Evolutionary conservation across 2,329 filamentous ascomycete species (phyloP), one percentile per base, ranked within the genome.

Genomic region (Sporothrix inflata): DNA sequence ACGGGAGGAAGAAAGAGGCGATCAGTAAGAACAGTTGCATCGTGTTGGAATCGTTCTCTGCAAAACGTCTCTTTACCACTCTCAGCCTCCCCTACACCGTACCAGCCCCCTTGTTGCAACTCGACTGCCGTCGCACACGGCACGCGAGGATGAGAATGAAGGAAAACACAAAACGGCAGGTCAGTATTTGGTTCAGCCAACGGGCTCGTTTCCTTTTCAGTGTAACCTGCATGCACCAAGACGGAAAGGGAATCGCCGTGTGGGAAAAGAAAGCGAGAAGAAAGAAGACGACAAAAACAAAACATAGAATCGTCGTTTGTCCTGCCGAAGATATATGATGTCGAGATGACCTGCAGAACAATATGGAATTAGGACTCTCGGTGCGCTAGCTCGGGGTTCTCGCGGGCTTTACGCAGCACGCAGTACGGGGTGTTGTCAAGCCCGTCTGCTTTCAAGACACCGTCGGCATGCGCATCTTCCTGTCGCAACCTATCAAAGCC

Each of bases 321-420:
- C 47, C 5, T 19, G 11, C 47, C 14, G 27, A 55, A 14, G 9
- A 30, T 30, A 55, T 55, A 55, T 55, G 53, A 30, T 30, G 4
- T 55, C 53, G 53, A 55, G 53, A 55, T 55, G 24, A 55, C 53
- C 53, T 55, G 53, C 53, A 55, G 53, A 24, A 27, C 53, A 30
- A 27, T 55, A 24, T 55, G 53, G 53, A 55, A 16, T 30, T 55
- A 55, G 53, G 53, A 30, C 53, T 30, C 24, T 55, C 24, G 53
- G 53, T 27, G 53, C 53, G 4, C 53, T 55, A 55, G 53, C 53
- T 30, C 53, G 53, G 53, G 53, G 53, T 55, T 55, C 45, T 16
- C 45, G 27, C 53, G 53, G 53, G 24, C 24, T 55, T 55, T 55
- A 30, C 53, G 45, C 14, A 47, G 45, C 16, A 12, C 19, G 9